Percentiles rank a stretch among this genome's conserved stretches.
These are phyloP conservation scores for Aspergillus ruber DNA, from an alignment of 2,329 filamentous ascomycete genomes.

Conservation along the genomic window DNA sequence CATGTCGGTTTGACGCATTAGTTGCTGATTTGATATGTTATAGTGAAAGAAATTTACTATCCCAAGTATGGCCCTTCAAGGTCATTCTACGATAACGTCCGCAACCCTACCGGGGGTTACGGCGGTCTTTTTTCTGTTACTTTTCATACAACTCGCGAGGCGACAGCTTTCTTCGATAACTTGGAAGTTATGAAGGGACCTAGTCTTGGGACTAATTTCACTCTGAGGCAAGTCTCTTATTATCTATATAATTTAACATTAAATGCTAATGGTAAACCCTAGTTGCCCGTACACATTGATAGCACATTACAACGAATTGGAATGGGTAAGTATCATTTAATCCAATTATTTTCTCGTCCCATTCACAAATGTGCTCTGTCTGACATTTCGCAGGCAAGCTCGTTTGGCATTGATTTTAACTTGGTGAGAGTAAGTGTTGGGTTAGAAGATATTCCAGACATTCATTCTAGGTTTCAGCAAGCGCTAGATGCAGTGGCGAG, in stretches of 20 bases:
- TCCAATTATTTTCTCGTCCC: conserved; percentile 1
- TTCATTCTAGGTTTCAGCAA: conserved; percentile 57
- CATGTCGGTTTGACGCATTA: neutral
- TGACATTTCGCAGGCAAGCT: conserved; percentile 48
- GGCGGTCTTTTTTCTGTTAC: conserved; percentile 82
- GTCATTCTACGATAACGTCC: conserved; percentile 70
- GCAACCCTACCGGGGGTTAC: conserved; percentile 70
- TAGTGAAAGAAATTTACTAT: conserved; percentile 77
- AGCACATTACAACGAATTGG: conserved; percentile 83
- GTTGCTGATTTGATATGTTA: conserved; percentile 25
- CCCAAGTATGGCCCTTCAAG: conserved; percentile 69
- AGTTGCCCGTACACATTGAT: conserved; percentile 84
- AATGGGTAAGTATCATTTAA: conserved; percentile 58
- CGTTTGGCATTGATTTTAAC: conserved; percentile 73
- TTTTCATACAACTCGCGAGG: conserved; percentile 64
- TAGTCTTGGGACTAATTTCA: conserved; percentile 95
- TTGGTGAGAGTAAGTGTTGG: conserved; percentile 85
- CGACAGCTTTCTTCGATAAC: conserved; percentile 75
- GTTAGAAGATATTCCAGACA: conserved; percentile 65
- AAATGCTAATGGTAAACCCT: conserved; percentile 9
- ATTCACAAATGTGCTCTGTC: neutral
- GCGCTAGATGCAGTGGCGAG: conserved; percentile 58
- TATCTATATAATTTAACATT: neutral
- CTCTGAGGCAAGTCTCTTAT: conserved; percentile 51
- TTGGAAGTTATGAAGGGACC: conserved; percentile 88